Conservation (phyloP, 495 filamentous ascomycete species). For the Geoglossum glabrum region DNA sequence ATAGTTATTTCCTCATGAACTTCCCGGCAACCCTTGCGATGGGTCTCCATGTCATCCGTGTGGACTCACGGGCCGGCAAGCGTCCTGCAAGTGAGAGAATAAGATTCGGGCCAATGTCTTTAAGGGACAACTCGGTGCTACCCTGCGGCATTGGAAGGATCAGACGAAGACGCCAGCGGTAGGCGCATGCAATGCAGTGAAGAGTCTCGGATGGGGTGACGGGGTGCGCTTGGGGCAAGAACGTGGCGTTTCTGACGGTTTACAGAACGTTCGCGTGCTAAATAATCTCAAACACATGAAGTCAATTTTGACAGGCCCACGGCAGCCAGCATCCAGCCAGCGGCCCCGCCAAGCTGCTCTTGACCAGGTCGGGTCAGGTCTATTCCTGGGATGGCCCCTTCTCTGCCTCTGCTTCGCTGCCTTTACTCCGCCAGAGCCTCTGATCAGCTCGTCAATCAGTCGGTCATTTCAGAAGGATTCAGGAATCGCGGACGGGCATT, state of each 20-base stretch:
- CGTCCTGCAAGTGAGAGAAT: slow-evolving; percentile 1
- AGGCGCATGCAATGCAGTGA: not conserved
- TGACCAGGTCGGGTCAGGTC: too few relatives aligned
- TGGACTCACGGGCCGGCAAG: slow-evolving; percentile 1
- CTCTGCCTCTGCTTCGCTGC: not conserved
- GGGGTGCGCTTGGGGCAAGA: not conserved
- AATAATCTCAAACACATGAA: not conserved
- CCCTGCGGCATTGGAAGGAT: slow-evolving; percentile 2
- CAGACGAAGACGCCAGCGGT: slow-evolving; percentile 1
- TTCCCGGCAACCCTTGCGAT: not conserved
- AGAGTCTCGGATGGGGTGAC: not conserved
- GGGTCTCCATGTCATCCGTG: not conserved
- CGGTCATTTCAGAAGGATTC: not conserved
- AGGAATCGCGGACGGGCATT: not conserved
- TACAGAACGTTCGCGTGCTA: not conserved
- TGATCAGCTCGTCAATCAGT: not conserved
- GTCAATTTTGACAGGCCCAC: not conserved
- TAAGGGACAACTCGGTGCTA: too few relatives aligned
- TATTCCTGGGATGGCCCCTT: not conserved
- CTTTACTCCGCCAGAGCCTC: not conserved
- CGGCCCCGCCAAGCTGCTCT: not conserved
- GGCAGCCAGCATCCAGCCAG: not conserved
- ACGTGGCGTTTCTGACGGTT: slow-evolving; percentile 2
- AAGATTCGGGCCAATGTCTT: not conserved
- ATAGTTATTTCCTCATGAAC: not conserved